These are phyloP conservation scores for Leccinum obscurum DNA, from an alignment of 768 basidiomycete species.

Conservation along the genomic window DNA sequence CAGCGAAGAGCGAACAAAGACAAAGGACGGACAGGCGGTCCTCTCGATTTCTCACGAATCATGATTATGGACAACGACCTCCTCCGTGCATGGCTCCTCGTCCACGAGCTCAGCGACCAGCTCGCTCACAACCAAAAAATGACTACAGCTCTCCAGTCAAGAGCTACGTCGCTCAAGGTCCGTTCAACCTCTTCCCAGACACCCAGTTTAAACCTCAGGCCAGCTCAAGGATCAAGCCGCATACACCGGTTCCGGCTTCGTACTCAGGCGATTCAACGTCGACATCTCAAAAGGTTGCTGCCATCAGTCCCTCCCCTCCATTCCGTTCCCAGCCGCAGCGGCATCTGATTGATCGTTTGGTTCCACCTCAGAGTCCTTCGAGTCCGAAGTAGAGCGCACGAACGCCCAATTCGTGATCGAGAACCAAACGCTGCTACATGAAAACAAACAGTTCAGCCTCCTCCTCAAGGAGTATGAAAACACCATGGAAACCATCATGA, in stretches of 20 bases:
- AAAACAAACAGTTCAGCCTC: constrained; percentile 90
- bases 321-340: not conserved
- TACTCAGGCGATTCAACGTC: constrained; percentile 79
- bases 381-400: constrained; percentile 87
- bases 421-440: constrained; percentile 88
- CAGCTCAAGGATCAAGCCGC: constrained; percentile 66
- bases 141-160: constrained; percentile 59
- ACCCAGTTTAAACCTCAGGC: constrained; percentile 13
- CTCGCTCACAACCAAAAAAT: constrained; percentile 81
- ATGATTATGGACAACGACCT: constrained; percentile 69
- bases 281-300: constrained; percentile 79
- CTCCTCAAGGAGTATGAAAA: constrained; percentile 93
- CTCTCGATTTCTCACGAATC: not conserved
- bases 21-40: constrained; percentile 22
- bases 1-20: constrained; percentile 11
- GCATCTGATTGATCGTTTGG: constrained; percentile 11
- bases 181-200: constrained; percentile 11
- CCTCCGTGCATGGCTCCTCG: constrained; percentile 72
- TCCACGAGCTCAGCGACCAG: constrained; percentile 82
- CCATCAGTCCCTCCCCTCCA: not conserved
- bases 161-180: constrained; percentile 77
- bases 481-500: constrained; percentile 95
- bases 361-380: constrained; percentile 70
- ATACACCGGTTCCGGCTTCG: constrained; percentile 70
- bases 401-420: constrained; percentile 92